These are phyloP conservation scores for Pichia sp. DNA, from an alignment of 1,139 yeast genomes.

Conservation along the genomic window DNA sequence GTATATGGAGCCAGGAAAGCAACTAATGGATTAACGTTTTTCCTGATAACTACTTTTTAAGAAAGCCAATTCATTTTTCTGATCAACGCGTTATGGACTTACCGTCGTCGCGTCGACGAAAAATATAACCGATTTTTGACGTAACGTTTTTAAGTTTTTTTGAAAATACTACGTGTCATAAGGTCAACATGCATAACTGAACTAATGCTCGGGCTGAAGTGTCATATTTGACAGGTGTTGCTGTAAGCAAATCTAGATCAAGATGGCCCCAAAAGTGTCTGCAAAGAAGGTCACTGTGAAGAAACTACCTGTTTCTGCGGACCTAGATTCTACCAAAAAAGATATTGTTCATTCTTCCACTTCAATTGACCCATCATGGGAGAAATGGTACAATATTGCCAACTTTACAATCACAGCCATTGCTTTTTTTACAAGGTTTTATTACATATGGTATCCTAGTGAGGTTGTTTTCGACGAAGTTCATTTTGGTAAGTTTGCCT, in stretches of 20 bases:
- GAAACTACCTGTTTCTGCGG: constrained; percentile 4
- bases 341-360: not conserved
- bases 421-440: constrained; percentile 72
- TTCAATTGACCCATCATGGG: constrained; percentile 22
- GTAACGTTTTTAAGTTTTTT: not conserved
- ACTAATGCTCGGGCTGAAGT: too few species aligned
- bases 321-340: not conserved
- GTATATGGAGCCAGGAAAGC: too few species aligned
- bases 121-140: not conserved
- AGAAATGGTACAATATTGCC: constrained; percentile 41
- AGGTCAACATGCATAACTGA: not conserved
- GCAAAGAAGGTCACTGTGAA: not conserved
- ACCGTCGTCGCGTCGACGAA: not conserved
- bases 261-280: constrained; percentile 17
- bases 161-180: not conserved
- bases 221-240: not conserved
- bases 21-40: too few species aligned
- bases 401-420: constrained; percentile 51
- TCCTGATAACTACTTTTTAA: too few species aligned
- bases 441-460: constrained; percentile 64
- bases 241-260: not conserved
- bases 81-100: too few species aligned
- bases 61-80: too few species aligned
- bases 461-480: constrained; percentile 98
- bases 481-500: constrained; percentile 94